phyloP scores from a whole-genome alignment of 805 yeast species.

The Barnettozyma wickerhamii region DNA sequence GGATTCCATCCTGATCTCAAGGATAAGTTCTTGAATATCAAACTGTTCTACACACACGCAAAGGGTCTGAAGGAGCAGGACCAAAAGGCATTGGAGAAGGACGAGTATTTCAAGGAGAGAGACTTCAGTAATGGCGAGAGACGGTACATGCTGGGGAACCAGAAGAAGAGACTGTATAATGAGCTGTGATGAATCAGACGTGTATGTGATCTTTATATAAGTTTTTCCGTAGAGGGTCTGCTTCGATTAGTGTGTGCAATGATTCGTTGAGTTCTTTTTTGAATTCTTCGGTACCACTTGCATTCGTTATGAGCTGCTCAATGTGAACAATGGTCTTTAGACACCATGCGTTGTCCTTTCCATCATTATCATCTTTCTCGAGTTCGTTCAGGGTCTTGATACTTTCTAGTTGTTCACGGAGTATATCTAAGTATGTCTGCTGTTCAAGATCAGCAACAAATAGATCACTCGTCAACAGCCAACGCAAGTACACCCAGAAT shows the following conservation, averaged over 20 bases:
- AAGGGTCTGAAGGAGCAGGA: slow-evolving; percentile 26
- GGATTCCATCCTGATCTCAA: slow-evolving; percentile 32
- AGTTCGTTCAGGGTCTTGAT: slow-evolving; percentile 64
- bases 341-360: slow-evolving; percentile 70
- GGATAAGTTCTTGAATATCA: slow-evolving; percentile 35
- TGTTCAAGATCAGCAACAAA: slow-evolving; percentile 22
- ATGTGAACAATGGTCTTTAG: slow-evolving; percentile 53
- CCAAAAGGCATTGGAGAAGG: slow-evolving; percentile 32
- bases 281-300: slow-evolving; percentile 10
- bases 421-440: slow-evolving; percentile 34
- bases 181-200: slow-evolving; percentile 26
- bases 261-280: slow-evolving; percentile 29
- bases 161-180: slow-evolving; percentile 40
- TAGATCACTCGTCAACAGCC: slow-evolving; percentile 52
- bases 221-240: slow-evolving; percentile 64
- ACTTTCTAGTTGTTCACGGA: slow-evolving; percentile 41
- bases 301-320: slow-evolving; percentile 28
- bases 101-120: slow-evolving; percentile 38
- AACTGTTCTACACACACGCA: slow-evolving; percentile 41
- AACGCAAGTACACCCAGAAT: slow-evolving; percentile 82
- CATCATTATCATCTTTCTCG: slow-evolving; percentile 61
- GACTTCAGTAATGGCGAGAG: slow-evolving; percentile 38
- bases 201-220: slow-evolving; percentile 43
- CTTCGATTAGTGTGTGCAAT: slow-evolving; percentile 40
- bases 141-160: slow-evolving; percentile 51